Evolutionary conservation across 257 asterid genomes (phyloP).

Genomic region (Gardenia jasminoides): DNA sequence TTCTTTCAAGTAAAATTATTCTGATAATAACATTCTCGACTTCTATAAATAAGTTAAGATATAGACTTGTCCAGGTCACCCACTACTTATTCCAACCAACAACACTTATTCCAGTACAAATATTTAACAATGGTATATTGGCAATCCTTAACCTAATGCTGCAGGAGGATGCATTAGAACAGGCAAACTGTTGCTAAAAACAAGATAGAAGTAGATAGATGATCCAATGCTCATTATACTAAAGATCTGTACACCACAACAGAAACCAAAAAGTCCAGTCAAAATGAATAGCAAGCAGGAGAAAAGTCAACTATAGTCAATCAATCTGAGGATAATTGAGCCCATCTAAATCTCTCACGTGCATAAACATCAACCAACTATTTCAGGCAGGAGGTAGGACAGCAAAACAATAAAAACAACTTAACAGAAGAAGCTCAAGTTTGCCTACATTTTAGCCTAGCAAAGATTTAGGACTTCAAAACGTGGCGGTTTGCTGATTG

Average conservation of each 20-base stretch:
- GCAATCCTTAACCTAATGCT: not conserved
- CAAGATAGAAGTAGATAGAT: not conserved
- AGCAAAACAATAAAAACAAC: not conserved
- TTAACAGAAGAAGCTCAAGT: not conserved
- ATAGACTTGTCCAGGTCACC: not conserved
- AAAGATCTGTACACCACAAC: not conserved
- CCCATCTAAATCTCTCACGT: not conserved
- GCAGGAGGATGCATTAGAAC: not conserved
- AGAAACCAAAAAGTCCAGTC: not conserved
- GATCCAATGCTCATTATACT: too few species aligned
- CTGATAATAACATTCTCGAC: not conserved
- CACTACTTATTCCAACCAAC: not conserved
- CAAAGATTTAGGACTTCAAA: not conserved
- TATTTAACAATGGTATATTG: not conserved
- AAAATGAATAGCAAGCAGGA: not conserved
- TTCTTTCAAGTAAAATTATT: not conserved
- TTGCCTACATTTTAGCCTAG: too few species aligned
- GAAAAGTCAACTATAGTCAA: not conserved
- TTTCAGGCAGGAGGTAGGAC: not conserved
- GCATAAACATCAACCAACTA: not conserved
- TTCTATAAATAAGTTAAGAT: not conserved
- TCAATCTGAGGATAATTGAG: not conserved
- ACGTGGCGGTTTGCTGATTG: not conserved
- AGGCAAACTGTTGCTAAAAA: not conserved
- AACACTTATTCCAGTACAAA: not conserved